phyloP scores from a whole-genome alignment of 352 stramenopile species.

The Pythium coloratum region DNA sequence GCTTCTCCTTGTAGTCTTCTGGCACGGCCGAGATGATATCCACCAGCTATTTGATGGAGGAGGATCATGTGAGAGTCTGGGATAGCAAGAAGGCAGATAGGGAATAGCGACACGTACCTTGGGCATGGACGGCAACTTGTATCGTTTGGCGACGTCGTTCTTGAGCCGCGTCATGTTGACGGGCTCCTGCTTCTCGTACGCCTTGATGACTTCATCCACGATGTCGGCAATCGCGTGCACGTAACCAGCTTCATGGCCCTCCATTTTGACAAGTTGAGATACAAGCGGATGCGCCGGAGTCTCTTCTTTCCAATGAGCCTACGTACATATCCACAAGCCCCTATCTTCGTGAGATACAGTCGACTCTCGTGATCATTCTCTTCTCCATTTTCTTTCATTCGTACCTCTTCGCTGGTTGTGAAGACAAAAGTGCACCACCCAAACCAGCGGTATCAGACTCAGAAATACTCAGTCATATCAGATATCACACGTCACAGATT shows the following conservation, averaged over 20 bases:
- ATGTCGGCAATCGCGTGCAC: slow-evolving; percentile 89
- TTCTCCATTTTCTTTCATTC: not conserved
- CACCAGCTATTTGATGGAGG: slow-evolving; percentile 55
- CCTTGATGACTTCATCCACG: slow-evolving; percentile 89
- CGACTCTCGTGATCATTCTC: not conserved
- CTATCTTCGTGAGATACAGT: not conserved
- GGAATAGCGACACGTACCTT: slow-evolving; percentile 39
- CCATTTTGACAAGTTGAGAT: slow-evolving; percentile 10
- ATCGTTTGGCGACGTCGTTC: slow-evolving; percentile 88
- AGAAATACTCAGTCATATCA: not conserved
- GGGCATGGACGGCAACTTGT: slow-evolving; percentile 91
- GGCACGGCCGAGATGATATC: slow-evolving; percentile 96
- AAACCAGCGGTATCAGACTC: not conserved
- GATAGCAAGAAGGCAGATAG: not conserved
- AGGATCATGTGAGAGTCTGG: too few species aligned
- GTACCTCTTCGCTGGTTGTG: not conserved
- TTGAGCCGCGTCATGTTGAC: slow-evolving; percentile 96
- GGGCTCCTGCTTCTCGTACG: slow-evolving; percentile 87
- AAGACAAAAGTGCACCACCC: slow-evolving; percentile 2
- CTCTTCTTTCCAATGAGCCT: not conserved
- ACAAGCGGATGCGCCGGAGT: too few species aligned
- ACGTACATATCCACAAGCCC: not conserved
- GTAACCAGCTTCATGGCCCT: slow-evolving; percentile 40
- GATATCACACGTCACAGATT: slow-evolving; percentile 2
- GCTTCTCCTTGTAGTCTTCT: slow-evolving; percentile 88